A percentile compares a stretch with the other conserved stretches of the same genome.
These are phyloP conservation scores for Ulvella scutata DNA, from an alignment of 139 green algal genomes.

Conservation along the genomic window DNA sequence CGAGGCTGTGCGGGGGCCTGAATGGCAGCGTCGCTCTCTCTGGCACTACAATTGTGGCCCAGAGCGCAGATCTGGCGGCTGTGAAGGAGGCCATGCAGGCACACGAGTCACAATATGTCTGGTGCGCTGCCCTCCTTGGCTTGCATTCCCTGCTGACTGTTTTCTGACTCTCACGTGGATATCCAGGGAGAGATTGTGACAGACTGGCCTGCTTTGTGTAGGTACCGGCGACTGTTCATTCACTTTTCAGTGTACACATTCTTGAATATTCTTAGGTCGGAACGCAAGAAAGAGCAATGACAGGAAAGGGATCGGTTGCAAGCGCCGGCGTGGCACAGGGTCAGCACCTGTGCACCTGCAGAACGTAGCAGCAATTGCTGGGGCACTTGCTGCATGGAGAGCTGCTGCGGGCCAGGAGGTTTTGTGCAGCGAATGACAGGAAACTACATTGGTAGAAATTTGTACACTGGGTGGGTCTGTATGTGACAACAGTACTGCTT, in stretches of 20 bases:
- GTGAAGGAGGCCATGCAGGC: constrained; percentile 16
- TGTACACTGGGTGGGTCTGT: no score
- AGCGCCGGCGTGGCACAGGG: no score
- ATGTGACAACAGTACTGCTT: no score
- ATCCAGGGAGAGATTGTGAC: neutral
- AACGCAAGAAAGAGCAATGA: neutral
- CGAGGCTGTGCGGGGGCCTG: neutral
- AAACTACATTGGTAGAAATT: no score
- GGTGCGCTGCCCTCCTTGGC: constrained; percentile 14
- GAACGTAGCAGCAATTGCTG: no score
- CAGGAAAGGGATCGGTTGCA: no score
- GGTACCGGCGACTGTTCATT: constrained; percentile 34
- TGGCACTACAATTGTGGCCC: no score
- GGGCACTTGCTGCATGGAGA: no score
- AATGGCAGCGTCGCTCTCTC: neutral
- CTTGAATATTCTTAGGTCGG: constrained; percentile 16
- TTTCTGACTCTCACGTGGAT: neutral
- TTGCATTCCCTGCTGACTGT: neutral
- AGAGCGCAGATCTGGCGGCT: neutral
- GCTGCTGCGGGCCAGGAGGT: no score
- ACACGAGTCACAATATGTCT: constrained; percentile 27
- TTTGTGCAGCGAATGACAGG: no score
- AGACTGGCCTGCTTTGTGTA: constrained; percentile 1
- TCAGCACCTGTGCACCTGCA: no score
- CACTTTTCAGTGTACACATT: constrained; percentile 32